Evolutionary conservation across 1,139 yeast genomes (phyloP), one percentile per base, ranked within the genome.

Genomic region (Diutina pseudorugosa): DNA sequence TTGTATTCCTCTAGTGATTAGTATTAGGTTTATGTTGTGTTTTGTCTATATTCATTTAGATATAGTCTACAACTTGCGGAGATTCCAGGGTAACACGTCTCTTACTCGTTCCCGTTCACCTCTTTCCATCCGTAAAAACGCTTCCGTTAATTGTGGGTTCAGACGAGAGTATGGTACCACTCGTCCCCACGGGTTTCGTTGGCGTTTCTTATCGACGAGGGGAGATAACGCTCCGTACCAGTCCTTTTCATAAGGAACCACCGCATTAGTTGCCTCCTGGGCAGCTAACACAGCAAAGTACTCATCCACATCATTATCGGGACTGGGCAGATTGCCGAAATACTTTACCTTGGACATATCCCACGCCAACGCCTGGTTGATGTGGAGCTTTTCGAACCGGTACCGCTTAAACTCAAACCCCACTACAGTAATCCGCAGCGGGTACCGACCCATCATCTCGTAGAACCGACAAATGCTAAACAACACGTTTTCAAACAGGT

Each of bases 401-500:
- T 65, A 61, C 52, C 79, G 66, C 60, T 88, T 88, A 65, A 88
- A 88, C 52, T 80, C 89, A 62, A 85, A 85, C 2, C 95, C 95
- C 6, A 82, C 76, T 5, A 88, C 72, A 0, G 81, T 76, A 2
- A 86, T 69, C 2, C 59, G 59, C 1, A 61, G 52, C 0, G 95
- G 95, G 57, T 77, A 83, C 1, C 16, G 44, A 0, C 71, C 67
- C 6, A 69, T 65, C 1, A 75, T 57, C 58, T 83, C 82, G 49
- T 73, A 67, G 62, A 75, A 87, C 51, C 84, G 68, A 51, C 80
- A 73, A 2, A 87, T 59, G 58, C 85, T 80, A 62, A 80, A 86
- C 2, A 85, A 57, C 7, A 87, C 76, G 62, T 88, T 88, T 62
- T 88, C 95, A 63, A 83, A 84, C 1, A 95, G 86, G 63, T 88